phyloP scores from a whole-genome alignment of 2,329 filamentous ascomycete genomes.

The Penicillium sp. region DNA sequence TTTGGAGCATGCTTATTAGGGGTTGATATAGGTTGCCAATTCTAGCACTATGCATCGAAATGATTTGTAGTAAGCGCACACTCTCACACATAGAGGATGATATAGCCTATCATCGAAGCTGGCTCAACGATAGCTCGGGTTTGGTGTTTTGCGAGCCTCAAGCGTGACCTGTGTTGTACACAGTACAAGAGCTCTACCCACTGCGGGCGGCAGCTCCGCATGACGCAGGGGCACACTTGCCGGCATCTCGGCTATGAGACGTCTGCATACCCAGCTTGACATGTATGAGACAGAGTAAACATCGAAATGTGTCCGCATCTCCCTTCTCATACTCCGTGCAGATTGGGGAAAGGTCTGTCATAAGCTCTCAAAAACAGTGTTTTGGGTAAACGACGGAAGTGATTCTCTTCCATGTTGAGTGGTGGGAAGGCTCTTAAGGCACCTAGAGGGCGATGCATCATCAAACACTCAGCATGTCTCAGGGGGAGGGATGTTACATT shows the following conservation, averaged over 20 bases:
- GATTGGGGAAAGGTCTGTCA: not conserved
- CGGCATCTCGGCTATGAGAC: not conserved
- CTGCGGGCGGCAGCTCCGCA: not conserved
- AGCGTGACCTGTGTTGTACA: not conserved
- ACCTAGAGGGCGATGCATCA: not conserved
- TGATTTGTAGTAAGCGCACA: not conserved
- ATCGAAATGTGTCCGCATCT: not conserved
- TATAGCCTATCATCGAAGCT: conserved; percentile 1
- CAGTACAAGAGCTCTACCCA: not conserved
- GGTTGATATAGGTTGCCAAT: not conserved
- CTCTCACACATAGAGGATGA: not conserved
- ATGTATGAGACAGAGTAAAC: not conserved
- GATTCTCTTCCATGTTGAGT: not conserved
- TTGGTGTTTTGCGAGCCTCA: not conserved
- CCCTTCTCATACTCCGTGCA: too few species aligned
- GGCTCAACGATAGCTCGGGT: not conserved
- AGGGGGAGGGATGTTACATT: conserved; percentile 13
- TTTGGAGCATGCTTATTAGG: not conserved
- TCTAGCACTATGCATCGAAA: not conserved
- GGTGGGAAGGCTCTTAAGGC: not conserved
- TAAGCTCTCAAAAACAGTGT: not conserved
- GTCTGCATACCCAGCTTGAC: not conserved
- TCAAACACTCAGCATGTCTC: not conserved
- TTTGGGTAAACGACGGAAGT: not conserved
- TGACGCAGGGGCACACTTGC: conserved; percentile 6